phyloP scores from a whole-genome alignment of 129 eudicot genomes.

The Ambrosia trifida region DNA sequence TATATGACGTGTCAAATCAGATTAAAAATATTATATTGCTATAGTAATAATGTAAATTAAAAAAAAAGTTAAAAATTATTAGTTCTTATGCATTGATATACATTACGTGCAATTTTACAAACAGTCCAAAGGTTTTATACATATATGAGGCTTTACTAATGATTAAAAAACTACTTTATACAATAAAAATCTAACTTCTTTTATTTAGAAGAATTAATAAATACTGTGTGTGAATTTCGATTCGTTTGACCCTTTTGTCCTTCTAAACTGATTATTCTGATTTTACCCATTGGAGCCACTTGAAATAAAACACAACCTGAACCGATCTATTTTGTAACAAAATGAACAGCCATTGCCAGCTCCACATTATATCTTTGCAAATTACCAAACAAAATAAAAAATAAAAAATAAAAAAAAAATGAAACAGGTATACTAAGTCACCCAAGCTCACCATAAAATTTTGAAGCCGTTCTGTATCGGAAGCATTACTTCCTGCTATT shows the following conservation, averaged over 20 bases:
- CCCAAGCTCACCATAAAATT: conserved; percentile 53
- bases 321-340: neutral
- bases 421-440: conserved; percentile 10
- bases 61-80: neutral
- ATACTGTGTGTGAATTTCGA: neutral
- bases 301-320: neutral
- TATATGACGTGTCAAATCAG: neutral
- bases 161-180: neutral
- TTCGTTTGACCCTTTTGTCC: neutral
- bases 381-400: no score
- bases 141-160: neutral
- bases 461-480: conserved; percentile 81
- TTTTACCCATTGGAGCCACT: neutral
- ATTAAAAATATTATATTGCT: neutral
- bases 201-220: neutral
- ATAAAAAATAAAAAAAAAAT: neutral
- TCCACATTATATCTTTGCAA: neutral
- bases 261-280: neutral
- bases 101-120: neutral
- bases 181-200: neutral
- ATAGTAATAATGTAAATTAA: neutral
- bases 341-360: conserved; percentile 1
- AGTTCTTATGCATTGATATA: neutral
- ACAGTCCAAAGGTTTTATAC: neutral
- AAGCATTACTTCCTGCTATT: conserved; percentile 43